phyloP scores from a whole-genome alignment of 2,329 filamentous ascomycete species.

The Colletotrichum sidae region DNA sequence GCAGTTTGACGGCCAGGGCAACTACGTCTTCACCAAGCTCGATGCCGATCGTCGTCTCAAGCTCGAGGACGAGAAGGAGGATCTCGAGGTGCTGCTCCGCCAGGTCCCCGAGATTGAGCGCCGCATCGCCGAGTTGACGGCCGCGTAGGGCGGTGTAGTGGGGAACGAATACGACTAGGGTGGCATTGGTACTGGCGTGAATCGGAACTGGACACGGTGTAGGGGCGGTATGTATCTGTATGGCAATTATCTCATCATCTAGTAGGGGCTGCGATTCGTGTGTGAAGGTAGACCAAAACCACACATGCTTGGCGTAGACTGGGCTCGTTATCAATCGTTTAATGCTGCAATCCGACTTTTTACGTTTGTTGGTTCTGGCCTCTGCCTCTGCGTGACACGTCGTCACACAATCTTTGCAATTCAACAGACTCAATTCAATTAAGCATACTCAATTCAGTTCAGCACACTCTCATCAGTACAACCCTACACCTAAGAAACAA shows the following conservation, averaged over 20 bases:
- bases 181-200: not conserved
- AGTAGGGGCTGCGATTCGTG: not conserved
- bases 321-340: conserved; percentile 1
- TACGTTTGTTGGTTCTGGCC: too few relatives aligned
- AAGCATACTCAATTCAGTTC: too few relatives aligned
- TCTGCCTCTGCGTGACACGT: too few relatives aligned
- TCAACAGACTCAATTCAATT: too few relatives aligned
- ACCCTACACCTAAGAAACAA: too few relatives aligned
- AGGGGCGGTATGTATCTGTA: not conserved
- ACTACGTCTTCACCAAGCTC: conserved; percentile 88
- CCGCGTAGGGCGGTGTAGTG: conserved; percentile 43
- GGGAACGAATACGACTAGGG: not conserved
- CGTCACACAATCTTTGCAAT: too few relatives aligned
- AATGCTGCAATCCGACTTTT: not conserved
- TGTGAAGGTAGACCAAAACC: conserved; percentile 1
- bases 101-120: conserved; percentile 90
- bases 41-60: conserved; percentile 88
- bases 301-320: conserved; percentile 2
- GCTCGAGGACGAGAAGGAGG: conserved; percentile 96
- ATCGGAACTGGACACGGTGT: not conserved
- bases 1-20: conserved; percentile 95
- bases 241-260: not conserved
- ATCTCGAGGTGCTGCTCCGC: conserved; percentile 85
- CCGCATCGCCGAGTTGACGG: conserved; percentile 82
- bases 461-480: too few relatives aligned